Base-by-base conservation (phyloP, 108 stramenopile genomes). In the Fragilariopsis cylindrus region DNA sequence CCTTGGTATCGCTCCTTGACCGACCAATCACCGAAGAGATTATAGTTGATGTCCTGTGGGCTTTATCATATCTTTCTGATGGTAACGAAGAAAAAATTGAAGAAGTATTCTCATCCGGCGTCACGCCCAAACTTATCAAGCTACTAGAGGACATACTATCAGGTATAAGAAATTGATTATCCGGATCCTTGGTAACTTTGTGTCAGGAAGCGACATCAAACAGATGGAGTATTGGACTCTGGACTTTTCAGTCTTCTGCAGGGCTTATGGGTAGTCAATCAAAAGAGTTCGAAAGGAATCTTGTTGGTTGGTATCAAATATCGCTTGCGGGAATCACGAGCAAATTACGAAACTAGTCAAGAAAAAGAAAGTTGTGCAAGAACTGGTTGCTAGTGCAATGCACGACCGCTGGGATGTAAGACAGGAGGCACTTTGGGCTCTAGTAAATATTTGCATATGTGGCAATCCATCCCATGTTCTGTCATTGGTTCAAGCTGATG, bases 101-200 rank as follows among this genome's bases (percentile, higher is more conserved):
- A 48, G 43, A 66, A 5, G 84, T 96, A 30, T 72, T 96, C 12
- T 63, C 90, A 56, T 47, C 77, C 11, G 85, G 84, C 42, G 66
- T 91, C 16, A 50, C 65, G 42, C 19, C 53, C 15, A 52, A 60
- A 15, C 79, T 97, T 1, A 74, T 93, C 21, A 65, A 71, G 63
- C 56, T 95, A 19, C 70, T 97, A 21, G 63, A 55, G 30, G 66
- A 77, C 4, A 49, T 30, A 49, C 81, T 6, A 55, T 72, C 41
- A 70, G 78, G 8, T 48, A 69, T 11, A 64, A 88, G 40, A 87
- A 90, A 4, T 96, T 97, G 7, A 93, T 93, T 30, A 80, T 98
- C 42, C 73, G 96, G 30, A 90, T 90, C n/a, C 85, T 97, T 19
- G 98, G 97, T 46, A 98, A 97, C 81, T 89, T 97, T 67, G 96